Evolutionary conservation across 2,329 filamentous ascomycete genomes (phyloP).

Genomic region (Colletotrichum lupini): DNA sequence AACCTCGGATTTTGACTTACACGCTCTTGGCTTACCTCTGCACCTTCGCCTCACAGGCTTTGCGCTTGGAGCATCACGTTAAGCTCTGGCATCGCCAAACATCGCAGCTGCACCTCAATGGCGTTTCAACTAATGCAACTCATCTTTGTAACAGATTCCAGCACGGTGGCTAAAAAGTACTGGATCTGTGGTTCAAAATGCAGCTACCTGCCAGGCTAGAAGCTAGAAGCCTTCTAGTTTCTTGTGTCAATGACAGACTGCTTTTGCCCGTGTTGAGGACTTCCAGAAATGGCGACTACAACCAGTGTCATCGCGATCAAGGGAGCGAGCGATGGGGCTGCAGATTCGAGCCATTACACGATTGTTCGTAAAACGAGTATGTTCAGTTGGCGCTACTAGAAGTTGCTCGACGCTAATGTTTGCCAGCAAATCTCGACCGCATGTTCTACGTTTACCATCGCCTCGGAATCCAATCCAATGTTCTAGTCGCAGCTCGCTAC

Average conservation of each 20-base stretch:
- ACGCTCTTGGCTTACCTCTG: not conserved
- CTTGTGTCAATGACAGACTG: not conserved
- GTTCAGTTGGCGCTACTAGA: not conserved
- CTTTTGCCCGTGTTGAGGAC: not conserved
- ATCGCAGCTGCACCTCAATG: not conserved
- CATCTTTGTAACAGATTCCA: not conserved
- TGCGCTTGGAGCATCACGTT: not conserved
- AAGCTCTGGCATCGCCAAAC: not conserved
- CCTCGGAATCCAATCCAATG: slow-evolving; percentile 40
- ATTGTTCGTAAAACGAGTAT: slow-evolving; percentile 17
- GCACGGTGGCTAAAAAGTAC: not conserved
- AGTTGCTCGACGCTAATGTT: not conserved
- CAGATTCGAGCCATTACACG: not conserved
- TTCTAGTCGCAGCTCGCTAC: slow-evolving; percentile 39
- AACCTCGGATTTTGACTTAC: not conserved
- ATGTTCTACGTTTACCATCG: slow-evolving; percentile 38
- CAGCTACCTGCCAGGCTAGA: not conserved
- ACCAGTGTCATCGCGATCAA: not conserved
- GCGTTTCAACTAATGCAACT: not conserved
- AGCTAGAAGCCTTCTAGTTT: not conserved
- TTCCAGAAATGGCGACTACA: not conserved
- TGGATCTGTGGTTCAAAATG: not conserved
- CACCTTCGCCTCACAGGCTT: not conserved
- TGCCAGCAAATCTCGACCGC: slow-evolving; percentile 29
- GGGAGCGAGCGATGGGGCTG: not conserved